Evolutionary conservation across 177 flowering plant species (phyloP), one percentile per base, ranked within the genome.

Genomic region (Vitis hybrid): DNA sequence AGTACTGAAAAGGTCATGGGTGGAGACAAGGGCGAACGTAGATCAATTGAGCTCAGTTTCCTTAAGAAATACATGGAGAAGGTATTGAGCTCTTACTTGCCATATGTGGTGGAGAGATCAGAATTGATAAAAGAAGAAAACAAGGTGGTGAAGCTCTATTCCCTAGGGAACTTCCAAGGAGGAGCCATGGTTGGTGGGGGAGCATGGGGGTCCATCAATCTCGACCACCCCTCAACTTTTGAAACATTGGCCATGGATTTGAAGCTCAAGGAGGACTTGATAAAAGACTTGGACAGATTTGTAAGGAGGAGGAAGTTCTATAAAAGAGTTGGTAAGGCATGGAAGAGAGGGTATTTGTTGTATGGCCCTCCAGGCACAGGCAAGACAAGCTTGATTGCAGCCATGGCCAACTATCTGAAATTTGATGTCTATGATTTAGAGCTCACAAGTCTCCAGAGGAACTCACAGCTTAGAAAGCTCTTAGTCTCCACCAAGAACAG

Each of bases 361-460:
- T 74, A 74, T 73, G 80, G 77, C 0, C 80, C 80, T 18, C 77
- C 80, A 5, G 74, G 74, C 15, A 78, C 80, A 2, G 80, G 81
- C 5, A 78, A 78, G 59, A 75, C 82, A 14, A 79, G 79, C 72
- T 69, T 79, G 79, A 63, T 80, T 52, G 82, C 80, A 12, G 82
- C 82, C 61, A 80, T 80, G 80, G 82, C 82, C n/a, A 77, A 80
- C 52, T 74, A 79, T 49, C 52, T 79, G 61, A 79, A 74, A 32
- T 79, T 79, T 32, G 51, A 79, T 65, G 63, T 79, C 7, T 80
- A 74, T 64, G 78, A 70, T 40, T n/a, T 74, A 60, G 77, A 74
- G 68, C 73, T 74, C 48, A 51, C 70, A 6, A 60, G 56, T 52
- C 18, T 60, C 4, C 6, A 0, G 10, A 10, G 70, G 26, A 70